Evolutionary conservation across 768 basidiomycete species (phyloP), one percentile per base, ranked within the genome.

Genomic region (Panellus pusillus): DNA sequence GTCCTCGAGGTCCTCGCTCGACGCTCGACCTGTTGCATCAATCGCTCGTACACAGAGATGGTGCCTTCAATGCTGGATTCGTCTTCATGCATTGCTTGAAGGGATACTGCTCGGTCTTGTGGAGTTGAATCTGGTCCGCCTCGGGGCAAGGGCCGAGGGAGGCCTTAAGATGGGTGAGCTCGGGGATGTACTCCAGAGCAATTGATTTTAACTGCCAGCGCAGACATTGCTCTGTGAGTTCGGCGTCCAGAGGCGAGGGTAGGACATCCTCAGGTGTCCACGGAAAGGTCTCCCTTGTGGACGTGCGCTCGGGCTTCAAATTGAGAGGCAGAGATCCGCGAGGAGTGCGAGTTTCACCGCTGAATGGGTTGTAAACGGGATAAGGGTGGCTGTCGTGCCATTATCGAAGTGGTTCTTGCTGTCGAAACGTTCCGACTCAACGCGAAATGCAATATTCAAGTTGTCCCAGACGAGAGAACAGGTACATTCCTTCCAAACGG

Each of bases 391-490:
- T 1, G 68, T 67, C n/a, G n/a, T n/a, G n/a, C n/a, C n/a, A n/a
- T n/a, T n/a, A n/a, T n/a, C n/a, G n/a, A n/a, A n/a, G n/a, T 2
- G 67, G 69, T 67, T 63, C 37, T 64, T 63, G 0, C 53, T 55
- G 40, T 63, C 54, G 5, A 51, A 38, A 1, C 68, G 61, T 44
- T 68, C 65, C 27, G 66, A 55, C 7, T 43, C 57, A 17, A 70
- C 66, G 2, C 55, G 57, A 39, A 65, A 66, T 1, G 65, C 61
- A 36, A 70, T 67, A 49, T 68, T 68, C 20, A 68, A 27, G 50
- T 69, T 70, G 48, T 70, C 68, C 67, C 68, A 70, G 7, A 66
- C 58, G 18, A 67, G 31, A 12, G 40, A 52, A 20, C 43, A 52
- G 43, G 63, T 49, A 7, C 47, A 47, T n/a, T 61, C 61, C 18